Evolutionary conservation across 1,139 yeast genomes (phyloP).

Genomic region (Pichia sp.): DNA sequence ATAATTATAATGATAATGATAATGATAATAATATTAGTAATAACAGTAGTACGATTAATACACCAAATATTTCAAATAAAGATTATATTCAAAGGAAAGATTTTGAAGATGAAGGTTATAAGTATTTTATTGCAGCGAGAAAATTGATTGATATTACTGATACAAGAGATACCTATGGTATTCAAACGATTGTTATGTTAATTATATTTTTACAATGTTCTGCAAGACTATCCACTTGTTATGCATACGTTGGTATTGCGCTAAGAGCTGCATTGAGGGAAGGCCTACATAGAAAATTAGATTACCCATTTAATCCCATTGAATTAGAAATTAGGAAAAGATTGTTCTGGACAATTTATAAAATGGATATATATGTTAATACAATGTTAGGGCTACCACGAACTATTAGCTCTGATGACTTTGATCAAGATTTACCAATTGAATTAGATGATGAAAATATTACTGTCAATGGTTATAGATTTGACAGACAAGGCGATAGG

Average conservation of each 20-base stretch:
- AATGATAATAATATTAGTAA: conserved; percentile 6
- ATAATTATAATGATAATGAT: conserved; percentile 3
- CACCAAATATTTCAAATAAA: background rate
- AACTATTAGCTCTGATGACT: conserved; percentile 68
- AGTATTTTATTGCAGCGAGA: conserved; percentile 77
- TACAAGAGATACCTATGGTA: conserved; percentile 52
- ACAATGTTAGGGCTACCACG: conserved; percentile 87
- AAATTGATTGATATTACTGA: conserved; percentile 66
- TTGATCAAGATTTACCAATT: conserved; percentile 81
- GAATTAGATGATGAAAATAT: conserved; percentile 86
- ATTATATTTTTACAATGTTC: conserved; percentile 84
- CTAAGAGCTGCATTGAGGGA: conserved; percentile 79
- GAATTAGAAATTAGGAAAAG: conserved; percentile 83
- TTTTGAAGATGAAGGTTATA: conserved; percentile 72
- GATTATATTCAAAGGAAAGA: conserved; percentile 34
- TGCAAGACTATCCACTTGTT: conserved; percentile 84
- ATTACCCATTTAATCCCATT: conserved; percentile 66
- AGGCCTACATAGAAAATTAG: conserved; percentile 76
- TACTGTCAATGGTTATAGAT: conserved; percentile 52
- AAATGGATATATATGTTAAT: conserved; percentile 86
- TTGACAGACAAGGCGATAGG: conserved; percentile 35
- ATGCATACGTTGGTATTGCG: conserved; percentile 90
- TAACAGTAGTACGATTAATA: background rate
- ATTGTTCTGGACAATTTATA: conserved; percentile 81
- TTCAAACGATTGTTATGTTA: conserved; percentile 69